Conservation (phyloP, 352 stramenopile genomes). For the Phytopythium kandeliae region DNA sequence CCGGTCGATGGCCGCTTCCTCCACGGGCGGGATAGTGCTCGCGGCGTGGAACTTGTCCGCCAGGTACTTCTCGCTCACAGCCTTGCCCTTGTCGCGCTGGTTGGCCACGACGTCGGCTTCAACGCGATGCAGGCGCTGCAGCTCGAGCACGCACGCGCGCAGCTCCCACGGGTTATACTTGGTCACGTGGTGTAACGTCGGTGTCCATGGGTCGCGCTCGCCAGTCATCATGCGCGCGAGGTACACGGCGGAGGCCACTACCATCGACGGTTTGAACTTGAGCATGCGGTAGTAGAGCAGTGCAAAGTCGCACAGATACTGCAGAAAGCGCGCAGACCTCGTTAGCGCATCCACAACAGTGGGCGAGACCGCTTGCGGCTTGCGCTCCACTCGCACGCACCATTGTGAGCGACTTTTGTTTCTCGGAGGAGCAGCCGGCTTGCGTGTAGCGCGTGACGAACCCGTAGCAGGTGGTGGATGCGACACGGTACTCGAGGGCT, state of each 20-base stretch:
- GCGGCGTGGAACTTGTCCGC: constrained; percentile 56
- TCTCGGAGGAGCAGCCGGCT: constrained; percentile 48
- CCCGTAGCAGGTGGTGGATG: constrained; percentile 69
- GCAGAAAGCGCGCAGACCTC: too few species aligned
- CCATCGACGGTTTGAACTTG: constrained; percentile 56
- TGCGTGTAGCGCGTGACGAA: constrained; percentile 61
- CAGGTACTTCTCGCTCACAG: constrained; percentile 80
- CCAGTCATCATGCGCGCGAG: constrained; percentile 62
- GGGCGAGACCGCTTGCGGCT: neutral
- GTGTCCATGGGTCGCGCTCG: constrained; percentile 60
- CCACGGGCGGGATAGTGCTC: constrained; percentile 39
- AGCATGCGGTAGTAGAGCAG: constrained; percentile 72
- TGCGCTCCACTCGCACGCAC: constrained; percentile 17
- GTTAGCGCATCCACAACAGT: neutral
- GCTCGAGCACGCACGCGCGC: constrained; percentile 54
- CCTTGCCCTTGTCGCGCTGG: constrained; percentile 74
- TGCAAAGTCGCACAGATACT: constrained; percentile 76
- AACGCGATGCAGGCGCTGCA: constrained; percentile 52
- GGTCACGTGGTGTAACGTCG: constrained; percentile 76
- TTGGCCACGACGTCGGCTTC: constrained; percentile 56
- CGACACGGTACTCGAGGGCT: constrained; percentile 67
- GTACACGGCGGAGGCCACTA: constrained; percentile 74
- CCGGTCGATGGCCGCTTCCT: constrained; percentile 34
- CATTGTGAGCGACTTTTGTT: constrained; percentile 54
- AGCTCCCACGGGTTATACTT: constrained; percentile 71